Evolutionary conservation across 2,329 filamentous ascomycete genomes (phyloP), one percentile per base, ranked within the genome.

Genomic region (Hypoxylon sp.): DNA sequence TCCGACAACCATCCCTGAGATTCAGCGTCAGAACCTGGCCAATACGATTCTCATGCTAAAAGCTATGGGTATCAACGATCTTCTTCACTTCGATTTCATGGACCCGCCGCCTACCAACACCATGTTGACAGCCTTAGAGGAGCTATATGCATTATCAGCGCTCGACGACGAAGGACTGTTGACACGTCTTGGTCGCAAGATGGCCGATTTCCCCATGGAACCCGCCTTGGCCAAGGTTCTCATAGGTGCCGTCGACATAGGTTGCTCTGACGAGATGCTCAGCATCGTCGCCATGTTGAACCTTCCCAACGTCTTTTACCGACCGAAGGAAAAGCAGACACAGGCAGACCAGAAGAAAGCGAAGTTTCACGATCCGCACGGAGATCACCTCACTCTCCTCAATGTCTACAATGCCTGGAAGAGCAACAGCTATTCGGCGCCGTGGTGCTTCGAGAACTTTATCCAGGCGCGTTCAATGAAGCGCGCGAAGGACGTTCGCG

Each of bases 351-450:
- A 97, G 78, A 98, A 98, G 82, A 97, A 97, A 79, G 85, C 93
- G 68, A 97, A 97, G 76, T 99, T 99, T 80, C 93, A 97, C 79
- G 95, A 99, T 73, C 91, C 94, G 0, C 89, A 93, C 59, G 95
- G 95, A 54, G 95, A 99, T 74, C 95, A 99, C 73, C 84, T 99
- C 11, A 99, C 95, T 0, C 84, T 98, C 0, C 87, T 99, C 44
- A 99, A 99, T 71, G 94, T 99, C 0, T 99, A 97, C 81, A 97
- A 97, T 73, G 89, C 87, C n/a, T 99, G 95, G 95, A 97, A 97
- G 77, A 85, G 89, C 46, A 91, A 88, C 66, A 89, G 90, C 6
- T 97, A 87, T 79, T 91, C 89, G 51, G 92, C 89, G 59, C 89
- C 94, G 0, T 99, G 95, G 95, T 98, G 95, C 75, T 94, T 93